phyloP scores from a whole-genome alignment of 352 stramenopile genomes.

The Globisporangium paroecandrum region DNA sequence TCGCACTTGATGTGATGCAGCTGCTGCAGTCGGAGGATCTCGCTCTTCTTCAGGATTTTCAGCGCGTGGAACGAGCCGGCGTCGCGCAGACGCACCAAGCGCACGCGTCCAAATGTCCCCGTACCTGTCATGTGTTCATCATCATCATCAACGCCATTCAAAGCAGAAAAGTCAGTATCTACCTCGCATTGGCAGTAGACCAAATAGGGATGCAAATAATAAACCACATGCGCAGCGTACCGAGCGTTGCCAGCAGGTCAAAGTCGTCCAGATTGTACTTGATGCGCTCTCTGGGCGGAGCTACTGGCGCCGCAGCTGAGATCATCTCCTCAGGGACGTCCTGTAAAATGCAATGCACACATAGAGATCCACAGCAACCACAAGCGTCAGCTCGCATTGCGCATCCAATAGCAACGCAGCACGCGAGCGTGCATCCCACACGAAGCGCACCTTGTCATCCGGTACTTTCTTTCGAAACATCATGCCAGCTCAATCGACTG shows the following conservation, averaged over 20 bases:
- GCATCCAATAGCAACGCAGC: not conserved
- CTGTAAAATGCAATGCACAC: conserved; percentile 11
- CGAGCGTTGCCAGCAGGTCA: conserved; percentile 72
- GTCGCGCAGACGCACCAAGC: conserved; percentile 69
- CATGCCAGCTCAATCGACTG: not conserved
- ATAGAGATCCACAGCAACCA: not conserved
- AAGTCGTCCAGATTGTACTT: conserved; percentile 68
- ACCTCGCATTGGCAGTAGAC: not conserved
- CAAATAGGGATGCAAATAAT: not conserved
- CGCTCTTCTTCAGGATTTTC: conserved; percentile 92
- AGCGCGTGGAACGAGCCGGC: conserved; percentile 72
- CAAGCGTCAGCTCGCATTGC: not conserved
- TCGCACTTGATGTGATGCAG: conserved; percentile 92
- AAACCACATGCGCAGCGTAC: conserved; percentile 12
- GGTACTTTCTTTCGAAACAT: conserved; percentile 42
- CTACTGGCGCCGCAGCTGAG: conserved; percentile 44
- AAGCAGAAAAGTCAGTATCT: not conserved
- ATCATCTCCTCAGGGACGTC: conserved; percentile 48
- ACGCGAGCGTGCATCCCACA: not conserved
- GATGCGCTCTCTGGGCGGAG: conserved; percentile 25
- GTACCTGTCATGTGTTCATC: conserved; percentile 34
- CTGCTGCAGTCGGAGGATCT: conserved; percentile 87
- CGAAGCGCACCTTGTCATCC: conserved; percentile 32
- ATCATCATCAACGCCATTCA: not conserved
- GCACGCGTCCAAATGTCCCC: conserved; percentile 87